Evolutionary conservation across 2,329 filamentous ascomycete species (phyloP).

Genomic region (Graphilbum fragrans): DNA sequence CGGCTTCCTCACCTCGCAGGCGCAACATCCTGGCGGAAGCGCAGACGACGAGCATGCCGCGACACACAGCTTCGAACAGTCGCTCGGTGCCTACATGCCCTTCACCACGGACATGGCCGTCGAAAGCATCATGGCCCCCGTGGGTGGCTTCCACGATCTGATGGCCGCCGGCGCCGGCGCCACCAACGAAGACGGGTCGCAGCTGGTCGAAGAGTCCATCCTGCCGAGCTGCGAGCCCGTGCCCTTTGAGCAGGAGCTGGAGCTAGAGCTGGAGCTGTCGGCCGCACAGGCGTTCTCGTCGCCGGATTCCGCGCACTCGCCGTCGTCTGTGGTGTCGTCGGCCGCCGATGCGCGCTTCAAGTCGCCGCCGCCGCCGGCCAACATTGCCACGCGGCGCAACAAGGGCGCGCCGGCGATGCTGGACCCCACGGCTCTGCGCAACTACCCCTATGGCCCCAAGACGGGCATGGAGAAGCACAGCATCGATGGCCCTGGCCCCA

Average conservation of each 20-base stretch:
- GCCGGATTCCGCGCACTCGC: conserved; percentile 17
- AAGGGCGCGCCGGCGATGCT: conserved; percentile 35
- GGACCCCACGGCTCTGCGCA: conserved; percentile 31
- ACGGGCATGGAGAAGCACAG: conserved; percentile 34
- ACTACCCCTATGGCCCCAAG: conserved; percentile 31
- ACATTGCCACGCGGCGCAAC: conserved; percentile 42
- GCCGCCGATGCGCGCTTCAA: conserved; percentile 29
- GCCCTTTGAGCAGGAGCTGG: no score
- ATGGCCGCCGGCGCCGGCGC: no score
- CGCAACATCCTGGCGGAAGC: not conserved
- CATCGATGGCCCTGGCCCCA: conserved; percentile 31
- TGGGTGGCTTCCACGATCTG: conserved; percentile 10
- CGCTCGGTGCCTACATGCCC: conserved; percentile 3
- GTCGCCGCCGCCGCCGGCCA: conserved; percentile 36
- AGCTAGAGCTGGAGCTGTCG: not conserved
- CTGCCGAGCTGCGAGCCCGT: conserved; percentile 3
- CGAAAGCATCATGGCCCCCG: conserved; percentile 6
- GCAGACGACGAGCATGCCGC: conserved; percentile 1
- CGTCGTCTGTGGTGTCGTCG: conserved; percentile 15
- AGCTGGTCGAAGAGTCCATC: conserved; percentile 3
- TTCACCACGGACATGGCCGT: conserved; percentile 6
- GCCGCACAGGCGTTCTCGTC: conserved; percentile 16
- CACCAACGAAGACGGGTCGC: conserved; percentile 1
- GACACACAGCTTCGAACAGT: conserved; percentile 3
- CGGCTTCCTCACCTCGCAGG: conserved; percentile 4